Percentiles rank a stretch among this genome's conserved stretches.
phyloP scores from a whole-genome alignment of 805 yeast species.

The Metschnikowia orientalis region DNA sequence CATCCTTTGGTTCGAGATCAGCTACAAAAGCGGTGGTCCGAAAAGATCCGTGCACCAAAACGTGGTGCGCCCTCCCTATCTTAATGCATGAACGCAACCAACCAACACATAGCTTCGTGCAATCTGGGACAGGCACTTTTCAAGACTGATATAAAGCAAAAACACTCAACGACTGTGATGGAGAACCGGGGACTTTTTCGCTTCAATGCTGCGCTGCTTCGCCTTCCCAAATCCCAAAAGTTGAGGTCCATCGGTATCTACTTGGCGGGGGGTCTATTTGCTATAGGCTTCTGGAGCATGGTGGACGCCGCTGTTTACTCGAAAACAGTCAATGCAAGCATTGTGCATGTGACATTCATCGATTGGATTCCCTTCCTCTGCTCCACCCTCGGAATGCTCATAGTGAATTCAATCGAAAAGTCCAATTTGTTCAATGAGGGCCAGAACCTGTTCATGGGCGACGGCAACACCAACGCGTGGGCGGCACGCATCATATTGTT shows the following conservation, averaged over 20 bases:
- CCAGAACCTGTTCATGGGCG: constrained; percentile 39
- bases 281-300: constrained; percentile 85
- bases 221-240: constrained; percentile 65
- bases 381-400: constrained; percentile 83
- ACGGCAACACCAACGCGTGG: constrained; percentile 64
- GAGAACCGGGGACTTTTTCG: constrained; percentile 56
- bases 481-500: constrained; percentile 89
- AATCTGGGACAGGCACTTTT: too few relatives aligned
- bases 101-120: too few relatives aligned
- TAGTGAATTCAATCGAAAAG: constrained; percentile 71
- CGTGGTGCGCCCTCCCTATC: too few relatives aligned
- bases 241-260: constrained; percentile 73
- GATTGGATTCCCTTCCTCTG: constrained; percentile 96
- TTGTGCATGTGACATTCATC: constrained; percentile 81
- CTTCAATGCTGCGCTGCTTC: constrained; percentile 49
- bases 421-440: constrained; percentile 47
- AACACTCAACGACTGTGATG: too few relatives aligned
- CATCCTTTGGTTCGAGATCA: too few relatives aligned
- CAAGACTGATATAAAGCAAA: too few relatives aligned
- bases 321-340: constrained; percentile 77
- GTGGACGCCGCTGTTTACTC: constrained; percentile 87
- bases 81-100: too few relatives aligned
- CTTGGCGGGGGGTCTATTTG: constrained; percentile 69
- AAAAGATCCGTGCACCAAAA: too few relatives aligned
- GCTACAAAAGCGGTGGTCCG: too few relatives aligned